These are phyloP conservation scores for Nematodospora valgi DNA, from an alignment of 805 yeast genomes.

Conservation along the genomic window DNA sequence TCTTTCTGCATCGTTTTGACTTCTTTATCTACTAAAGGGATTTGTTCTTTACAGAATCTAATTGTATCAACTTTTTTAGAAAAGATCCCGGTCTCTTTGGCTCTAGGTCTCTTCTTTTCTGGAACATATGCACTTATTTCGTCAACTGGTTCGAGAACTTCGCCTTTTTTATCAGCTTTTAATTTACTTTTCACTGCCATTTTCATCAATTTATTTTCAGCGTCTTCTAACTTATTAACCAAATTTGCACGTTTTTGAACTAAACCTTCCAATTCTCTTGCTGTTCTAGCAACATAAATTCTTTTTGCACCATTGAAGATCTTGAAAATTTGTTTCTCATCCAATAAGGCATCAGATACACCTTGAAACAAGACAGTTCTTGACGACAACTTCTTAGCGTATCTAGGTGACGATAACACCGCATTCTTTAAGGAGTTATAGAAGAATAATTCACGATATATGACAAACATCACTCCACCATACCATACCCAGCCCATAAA, in stretches of 20 bases:
- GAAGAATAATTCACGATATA: constrained; percentile 80
- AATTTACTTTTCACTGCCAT: constrained; percentile 60
- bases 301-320: constrained; percentile 79
- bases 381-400: constrained; percentile 69
- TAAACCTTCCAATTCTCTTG: constrained; percentile 48
- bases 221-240: constrained; percentile 62
- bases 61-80: constrained; percentile 58
- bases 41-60: constrained; percentile 49
- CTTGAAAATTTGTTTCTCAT: constrained; percentile 68
- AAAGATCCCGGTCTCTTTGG: constrained; percentile 44
- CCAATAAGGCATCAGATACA: constrained; percentile 71
- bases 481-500: constrained; percentile 77
- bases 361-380: constrained; percentile 83
- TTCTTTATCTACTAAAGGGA: constrained; percentile 57
- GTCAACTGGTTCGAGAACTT: constrained; percentile 38
- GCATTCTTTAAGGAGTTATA: constrained; percentile 76
- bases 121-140: constrained; percentile 60
- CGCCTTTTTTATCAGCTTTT: constrained; percentile 67
- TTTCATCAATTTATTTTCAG: constrained; percentile 55
- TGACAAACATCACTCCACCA: constrained; percentile 62
- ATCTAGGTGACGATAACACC: constrained; percentile 74
- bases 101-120: constrained; percentile 63
- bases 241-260: constrained; percentile 58
- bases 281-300: constrained; percentile 76
- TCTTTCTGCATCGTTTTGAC: constrained; percentile 52